Evolutionary conservation across 305 asterid genomes (phyloP), one percentile per base, ranked within the genome.

Genomic region (Fraxinus greggii): DNA sequence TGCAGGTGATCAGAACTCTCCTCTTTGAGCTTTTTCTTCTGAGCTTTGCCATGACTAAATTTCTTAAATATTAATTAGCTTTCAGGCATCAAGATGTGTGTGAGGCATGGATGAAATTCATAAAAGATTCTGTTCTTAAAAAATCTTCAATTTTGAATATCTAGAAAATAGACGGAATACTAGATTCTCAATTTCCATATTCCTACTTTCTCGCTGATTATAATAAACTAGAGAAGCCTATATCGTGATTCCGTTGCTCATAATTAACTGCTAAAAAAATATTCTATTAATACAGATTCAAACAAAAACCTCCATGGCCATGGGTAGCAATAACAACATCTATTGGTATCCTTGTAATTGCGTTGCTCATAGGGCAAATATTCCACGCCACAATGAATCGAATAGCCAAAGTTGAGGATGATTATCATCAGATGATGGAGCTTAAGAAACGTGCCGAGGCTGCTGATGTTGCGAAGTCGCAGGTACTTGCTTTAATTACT

Each of bases 401-500:
- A 65, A 93, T 97, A 36, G 93, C 93, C 3, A 95, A 89, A 89
- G 98, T 93, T 51, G 97, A 95, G 89, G 97, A 95, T 76, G 99
- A 93, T 84, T 95, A 70, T 86, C 90, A 92, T 42, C 17, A 89
- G 78, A 91, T 92, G 98, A 89, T 82, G 90, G 89, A 84, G 87
- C 99, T 97, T 67, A 92, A 93, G 89, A 89, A 85, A 85, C 97
- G 91, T 21, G 98, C 99, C 0, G 98, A 89, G 92, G 97, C 90
- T 7, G 99, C 99, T 82, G 98, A 97, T 79, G 84, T 86, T 54
- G 99, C 99, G 69, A 97, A 97, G 89, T 93, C 99, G 26, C 98
- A 90, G 95, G 99, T 93, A 45, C 80, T 29, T 78, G 31, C 5
- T 79, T 82, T 70, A 15, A 40, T 72, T 72, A 72, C 13, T 72